Conservation (phyloP, 106 monocot species). For the Amphibolis antarctica region DNA sequence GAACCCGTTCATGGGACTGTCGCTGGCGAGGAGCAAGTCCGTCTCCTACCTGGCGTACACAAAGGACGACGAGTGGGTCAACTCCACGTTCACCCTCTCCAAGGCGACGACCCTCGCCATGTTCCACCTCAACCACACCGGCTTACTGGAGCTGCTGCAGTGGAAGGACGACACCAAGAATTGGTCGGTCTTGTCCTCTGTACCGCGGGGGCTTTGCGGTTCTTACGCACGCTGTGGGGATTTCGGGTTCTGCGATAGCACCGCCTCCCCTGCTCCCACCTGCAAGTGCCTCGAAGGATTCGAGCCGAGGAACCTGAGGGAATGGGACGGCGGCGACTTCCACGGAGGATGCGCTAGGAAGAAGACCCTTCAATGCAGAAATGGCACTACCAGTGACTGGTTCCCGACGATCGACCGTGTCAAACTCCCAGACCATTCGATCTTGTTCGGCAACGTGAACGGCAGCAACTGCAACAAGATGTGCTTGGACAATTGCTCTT, state of each 20-base stretch:
- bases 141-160: not conserved
- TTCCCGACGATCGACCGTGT: conserved; percentile 7
- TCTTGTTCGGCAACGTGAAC: not conserved
- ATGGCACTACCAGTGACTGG: not conserved
- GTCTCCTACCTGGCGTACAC: not conserved
- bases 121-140: conserved; percentile 4
- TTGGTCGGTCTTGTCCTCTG: not conserved
- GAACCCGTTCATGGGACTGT: not conserved
- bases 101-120: not conserved
- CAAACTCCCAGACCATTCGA: conserved; percentile 14
- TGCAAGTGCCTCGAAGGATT: conserved; percentile 27
- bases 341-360: conserved; percentile 20
- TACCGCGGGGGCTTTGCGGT: not conserved
- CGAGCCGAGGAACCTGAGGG: conserved; percentile 7
- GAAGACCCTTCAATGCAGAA: conserved; percentile 3
- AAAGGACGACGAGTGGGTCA: not conserved
- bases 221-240: conserved; percentile 17
- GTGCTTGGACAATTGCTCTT: conserved; percentile 14
- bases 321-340: conserved; percentile 6
- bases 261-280: not conserved
- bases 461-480: conserved; percentile 7
- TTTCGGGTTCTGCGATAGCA: conserved; percentile 17
- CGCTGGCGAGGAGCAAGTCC: not conserved
- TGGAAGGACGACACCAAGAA: conserved; percentile 2
- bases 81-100: not conserved